A percentile compares a stretch with the other conserved stretches of the same genome.
Evolutionary conservation across 306 rosid genomes (phyloP).

Genomic region (Prunus mongolica): DNA sequence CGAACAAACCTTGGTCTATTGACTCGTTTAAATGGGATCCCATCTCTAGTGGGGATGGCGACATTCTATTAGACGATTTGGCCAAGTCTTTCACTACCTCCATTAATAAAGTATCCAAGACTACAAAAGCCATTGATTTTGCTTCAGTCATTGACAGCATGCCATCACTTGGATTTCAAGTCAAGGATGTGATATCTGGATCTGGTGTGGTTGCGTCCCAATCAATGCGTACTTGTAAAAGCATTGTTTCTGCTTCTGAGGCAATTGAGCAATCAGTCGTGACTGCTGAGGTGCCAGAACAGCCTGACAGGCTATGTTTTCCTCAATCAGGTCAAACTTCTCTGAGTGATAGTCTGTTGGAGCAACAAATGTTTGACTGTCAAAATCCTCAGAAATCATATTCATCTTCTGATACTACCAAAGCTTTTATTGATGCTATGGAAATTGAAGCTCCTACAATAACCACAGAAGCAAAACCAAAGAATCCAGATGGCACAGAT

Average conservation of each 20-base stretch:
- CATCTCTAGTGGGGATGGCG: constrained; percentile 81
- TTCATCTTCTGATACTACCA: constrained; percentile 14
- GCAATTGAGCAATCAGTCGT: constrained; percentile 25
- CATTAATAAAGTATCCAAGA: constrained; percentile 40
- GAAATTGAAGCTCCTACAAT: constrained; percentile 19
- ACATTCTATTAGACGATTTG: constrained; percentile 65
- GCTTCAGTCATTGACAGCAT: constrained; percentile 40
- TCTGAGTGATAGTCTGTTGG: constrained; percentile 16
- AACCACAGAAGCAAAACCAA: constrained; percentile 20
- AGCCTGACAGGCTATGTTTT: constrained; percentile 24
- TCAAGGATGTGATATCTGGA: constrained; percentile 47
- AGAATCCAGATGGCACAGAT: constrained; percentile 11
- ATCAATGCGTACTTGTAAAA: constrained; percentile 19
- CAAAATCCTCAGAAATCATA: constrained; percentile 15
- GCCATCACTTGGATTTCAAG: constrained; percentile 66
- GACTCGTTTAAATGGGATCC: constrained; percentile 79
- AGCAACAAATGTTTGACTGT: constrained; percentile 11
- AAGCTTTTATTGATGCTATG: constrained; percentile 18
- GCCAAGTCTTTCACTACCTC: constrained; percentile 49
- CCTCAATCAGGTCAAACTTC: constrained; percentile 24
- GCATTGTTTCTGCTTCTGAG: constrained; percentile 14
- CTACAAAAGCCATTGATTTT: constrained; percentile 65
- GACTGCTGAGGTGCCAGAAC: constrained; percentile 12
- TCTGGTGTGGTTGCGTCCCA: constrained; percentile 23
- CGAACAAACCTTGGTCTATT: constrained; percentile 39